A percentile compares a stretch with the other conserved stretches of the same genome.
phyloP scores from a whole-genome alignment of 306 rosid species.

The Cicer arietinum region DNA sequence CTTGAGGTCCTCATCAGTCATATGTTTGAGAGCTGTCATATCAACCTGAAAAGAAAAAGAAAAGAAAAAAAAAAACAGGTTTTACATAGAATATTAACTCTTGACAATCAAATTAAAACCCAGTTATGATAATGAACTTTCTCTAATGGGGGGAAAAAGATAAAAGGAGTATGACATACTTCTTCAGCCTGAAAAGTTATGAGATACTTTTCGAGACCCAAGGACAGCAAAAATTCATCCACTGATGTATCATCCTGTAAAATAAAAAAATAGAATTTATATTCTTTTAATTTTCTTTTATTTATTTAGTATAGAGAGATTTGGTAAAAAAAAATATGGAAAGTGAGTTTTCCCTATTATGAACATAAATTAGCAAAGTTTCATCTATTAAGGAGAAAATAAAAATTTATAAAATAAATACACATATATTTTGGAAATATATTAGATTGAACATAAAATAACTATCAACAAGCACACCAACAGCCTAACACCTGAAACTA shows the following conservation, averaged over 20 bases:
- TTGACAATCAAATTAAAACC: slow-evolving; percentile 24
- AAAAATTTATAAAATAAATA: not conserved
- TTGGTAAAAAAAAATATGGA: not conserved
- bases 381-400: slow-evolving; percentile 6
- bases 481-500: slow-evolving; percentile 19
- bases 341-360: slow-evolving; percentile 3
- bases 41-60: slow-evolving; percentile 72
- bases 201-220: slow-evolving; percentile 95
- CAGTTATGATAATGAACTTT: slow-evolving; percentile 23
- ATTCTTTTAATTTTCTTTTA: not conserved
- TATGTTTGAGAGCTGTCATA: slow-evolving; percentile 94
- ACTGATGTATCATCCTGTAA: slow-evolving; percentile 76
- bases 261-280: slow-evolving; percentile 40
- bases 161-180: slow-evolving; percentile 54
- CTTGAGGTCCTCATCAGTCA: slow-evolving; percentile 99
- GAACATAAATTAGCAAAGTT: not conserved
- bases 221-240: slow-evolving; percentile 79
- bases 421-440: not conserved
- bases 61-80: not conserved
- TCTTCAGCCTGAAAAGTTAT: slow-evolving; percentile 98
- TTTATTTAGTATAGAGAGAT: slow-evolving; percentile 26
- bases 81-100: slow-evolving; percentile 31
- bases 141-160: not conserved
- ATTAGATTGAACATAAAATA: slow-evolving; percentile 23
- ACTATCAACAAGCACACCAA: slow-evolving; percentile 18